phyloP scores from a whole-genome alignment of 2,329 filamentous ascomycete species.

The Nigrograna mackinnonii region DNA sequence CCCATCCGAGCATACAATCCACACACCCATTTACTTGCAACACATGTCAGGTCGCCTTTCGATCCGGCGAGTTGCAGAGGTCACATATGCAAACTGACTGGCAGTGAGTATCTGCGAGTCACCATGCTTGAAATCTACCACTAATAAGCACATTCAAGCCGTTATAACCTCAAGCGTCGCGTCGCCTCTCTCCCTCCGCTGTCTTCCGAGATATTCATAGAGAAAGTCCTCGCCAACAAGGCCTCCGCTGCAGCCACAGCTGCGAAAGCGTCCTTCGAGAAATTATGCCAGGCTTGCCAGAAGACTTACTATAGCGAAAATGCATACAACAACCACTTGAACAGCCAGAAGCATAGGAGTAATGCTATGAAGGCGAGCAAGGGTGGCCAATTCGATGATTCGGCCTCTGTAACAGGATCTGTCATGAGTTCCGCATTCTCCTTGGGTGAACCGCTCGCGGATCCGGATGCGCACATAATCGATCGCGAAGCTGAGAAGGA shows the following conservation, averaged over 20 bases:
- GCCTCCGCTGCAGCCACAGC: conserved; percentile 82
- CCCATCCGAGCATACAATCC: conserved; percentile 39
- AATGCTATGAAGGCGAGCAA: conserved; percentile 57
- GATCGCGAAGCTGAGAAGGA: conserved; percentile 74
- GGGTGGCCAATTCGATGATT: conserved; percentile 58
- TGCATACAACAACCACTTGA: conserved; percentile 89
- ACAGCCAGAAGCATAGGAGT: conserved; percentile 85
- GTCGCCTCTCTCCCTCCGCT: conserved; percentile 90
- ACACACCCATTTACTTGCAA: conserved; percentile 95
- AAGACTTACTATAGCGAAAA: conserved; percentile 98
- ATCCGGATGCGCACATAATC: conserved; percentile 54
- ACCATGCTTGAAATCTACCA: neutral
- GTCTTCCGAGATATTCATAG: conserved; percentile 88
- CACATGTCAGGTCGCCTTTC: conserved; percentile 95
- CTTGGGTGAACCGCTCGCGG: conserved; percentile 74
- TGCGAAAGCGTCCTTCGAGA: conserved; percentile 87
- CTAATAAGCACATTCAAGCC: conserved; percentile 51
- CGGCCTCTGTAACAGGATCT: conserved; percentile 65
- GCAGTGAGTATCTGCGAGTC: conserved; percentile 69
- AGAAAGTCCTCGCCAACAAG: conserved; percentile 92
- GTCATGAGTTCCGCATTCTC: conserved; percentile 92
- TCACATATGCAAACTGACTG: conserved; percentile 98
- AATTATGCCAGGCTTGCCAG: conserved; percentile 77
- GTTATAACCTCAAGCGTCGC: conserved; percentile 95
- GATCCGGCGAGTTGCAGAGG: conserved; percentile 89